Evolutionary conservation across 345 rosid genomes (phyloP), one percentile per base, ranked within the genome.

Genomic region (Litchi chinensis): DNA sequence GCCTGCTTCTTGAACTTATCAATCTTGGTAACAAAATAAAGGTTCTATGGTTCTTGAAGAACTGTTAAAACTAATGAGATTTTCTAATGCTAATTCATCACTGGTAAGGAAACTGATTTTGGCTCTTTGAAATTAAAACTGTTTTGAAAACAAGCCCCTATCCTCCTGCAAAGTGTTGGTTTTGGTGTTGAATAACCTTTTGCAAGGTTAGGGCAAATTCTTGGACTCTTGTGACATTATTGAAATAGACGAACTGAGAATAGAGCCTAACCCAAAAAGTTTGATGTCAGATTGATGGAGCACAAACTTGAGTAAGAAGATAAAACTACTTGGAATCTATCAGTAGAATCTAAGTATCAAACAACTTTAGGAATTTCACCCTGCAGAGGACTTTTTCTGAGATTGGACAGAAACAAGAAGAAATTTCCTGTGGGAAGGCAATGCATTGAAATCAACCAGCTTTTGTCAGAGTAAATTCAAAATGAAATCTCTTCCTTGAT

Each of bases 341-440:
- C 12, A 10, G 50, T 11, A 8, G 11, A 46, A 85, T 95, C 98
- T 87, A 92, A 70, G n/a, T n/a, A 46, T 8, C 59, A 54, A n/a
- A 54, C n/a, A 15, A 15, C n/a, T 5, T 4, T 6, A 16, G n/a
- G 7, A 52, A 52, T 52, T 52, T 15, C 6, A 15, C n/a, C n/a
- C 6, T 15, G 9, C n/a, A 13, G 12, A 16, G 3, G 56, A 54
- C 16, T 54, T 16, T 54, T 54, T 54, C 1, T 1, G 0, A 54
- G n/a, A 16, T 54, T 52, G 11, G 11, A 52, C 57, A 5, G n/a
- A 16, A 15, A 1, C 16, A 54, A 54, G 2, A n/a, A n/a, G n/a
- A 12, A 16, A 50, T 50, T 50, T 50, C 15, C 56, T 50, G 5
- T 12, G 19, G 56, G 56, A 16, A 50, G 54, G 56, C 56, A 50